These are phyloP conservation scores for Vaccinium myrtillus DNA, from an alignment of 148 eudicot species.

Conservation along the genomic window DNA sequence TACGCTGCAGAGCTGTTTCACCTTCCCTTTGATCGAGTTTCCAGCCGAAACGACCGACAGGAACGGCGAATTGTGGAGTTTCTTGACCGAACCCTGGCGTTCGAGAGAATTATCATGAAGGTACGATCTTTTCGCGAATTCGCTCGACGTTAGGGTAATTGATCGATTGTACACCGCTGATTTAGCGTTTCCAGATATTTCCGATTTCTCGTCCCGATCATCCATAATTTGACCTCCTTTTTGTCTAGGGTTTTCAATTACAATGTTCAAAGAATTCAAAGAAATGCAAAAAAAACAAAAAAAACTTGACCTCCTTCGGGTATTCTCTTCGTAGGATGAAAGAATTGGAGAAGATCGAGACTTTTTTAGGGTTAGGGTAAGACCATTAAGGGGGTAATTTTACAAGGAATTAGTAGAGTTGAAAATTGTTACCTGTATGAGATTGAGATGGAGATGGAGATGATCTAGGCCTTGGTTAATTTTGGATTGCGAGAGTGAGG, in stretches of 20 bases:
- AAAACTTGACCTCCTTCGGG: not conserved
- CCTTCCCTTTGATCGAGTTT: constrained; percentile 64
- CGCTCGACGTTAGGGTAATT: constrained; percentile 35
- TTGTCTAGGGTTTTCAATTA: not conserved
- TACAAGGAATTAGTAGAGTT: not conserved
- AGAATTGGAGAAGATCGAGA: not conserved
- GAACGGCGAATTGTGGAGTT: constrained; percentile 42
- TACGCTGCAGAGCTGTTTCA: constrained; percentile 50
- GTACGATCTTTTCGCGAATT: constrained; percentile 37
- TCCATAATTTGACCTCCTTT: constrained; percentile 9
- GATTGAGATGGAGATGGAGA: constrained; percentile 8
- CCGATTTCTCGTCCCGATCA: constrained; percentile 15
- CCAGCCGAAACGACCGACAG: constrained; percentile 45
- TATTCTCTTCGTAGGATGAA: too few species aligned
- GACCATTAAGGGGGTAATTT: not conserved
- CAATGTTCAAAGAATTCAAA: not conserved
- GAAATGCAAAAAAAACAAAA: not conserved
- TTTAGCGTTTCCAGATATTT: constrained; percentile 10
- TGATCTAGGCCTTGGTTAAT: not conserved
- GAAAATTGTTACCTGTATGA: not conserved
- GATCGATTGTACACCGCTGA: constrained; percentile 51
- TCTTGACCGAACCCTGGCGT: constrained; percentile 55
- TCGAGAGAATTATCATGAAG: constrained; percentile 25
- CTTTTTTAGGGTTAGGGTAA: not conserved
- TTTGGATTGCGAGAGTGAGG: not conserved